A percentile compares a stretch with the other conserved stretches of the same genome.
Conservation (phyloP, 2,329 filamentous ascomycete genomes). For the Alternaria arbusti region DNA sequence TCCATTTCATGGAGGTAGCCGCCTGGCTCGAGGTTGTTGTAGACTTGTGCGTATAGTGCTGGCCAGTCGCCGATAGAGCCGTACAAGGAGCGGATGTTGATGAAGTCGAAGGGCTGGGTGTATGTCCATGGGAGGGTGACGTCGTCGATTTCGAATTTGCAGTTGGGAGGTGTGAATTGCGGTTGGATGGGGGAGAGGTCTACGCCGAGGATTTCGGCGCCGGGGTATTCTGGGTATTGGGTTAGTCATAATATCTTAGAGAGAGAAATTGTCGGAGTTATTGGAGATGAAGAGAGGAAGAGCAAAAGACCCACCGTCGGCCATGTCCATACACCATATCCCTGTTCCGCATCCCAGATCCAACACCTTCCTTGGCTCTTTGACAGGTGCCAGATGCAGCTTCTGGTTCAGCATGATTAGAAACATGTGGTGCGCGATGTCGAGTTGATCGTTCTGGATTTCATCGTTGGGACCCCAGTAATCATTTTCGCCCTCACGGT, state of each 20-base stretch:
- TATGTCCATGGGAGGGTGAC: constrained; percentile 49
- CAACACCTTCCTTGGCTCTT: constrained; percentile 23
- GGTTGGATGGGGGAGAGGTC: constrained; percentile 58
- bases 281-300: too few relatives aligned
- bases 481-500: constrained; percentile 38
- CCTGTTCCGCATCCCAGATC: constrained; percentile 38
- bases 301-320: constrained; percentile 7
- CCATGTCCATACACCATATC: constrained; percentile 41
- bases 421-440: constrained; percentile 39
- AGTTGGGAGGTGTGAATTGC: constrained; percentile 52
- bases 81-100: constrained; percentile 53
- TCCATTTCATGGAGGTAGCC: constrained; percentile 52
- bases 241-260: neutral
- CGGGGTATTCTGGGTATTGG: constrained; percentile 16
- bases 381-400: constrained; percentile 32
- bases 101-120: constrained; percentile 46
- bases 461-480: constrained; percentile 44
- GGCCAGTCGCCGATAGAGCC: constrained; percentile 54
- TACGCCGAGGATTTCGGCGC: constrained; percentile 52
- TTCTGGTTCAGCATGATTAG: constrained; percentile 28
- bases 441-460: constrained; percentile 34
- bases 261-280: neutral
- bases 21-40: constrained; percentile 40
- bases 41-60: constrained; percentile 42
- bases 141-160: constrained; percentile 56